Base-by-base conservation (phyloP, 352 stramenopile genomes). In the Globisporangium cederbergense region DNA sequence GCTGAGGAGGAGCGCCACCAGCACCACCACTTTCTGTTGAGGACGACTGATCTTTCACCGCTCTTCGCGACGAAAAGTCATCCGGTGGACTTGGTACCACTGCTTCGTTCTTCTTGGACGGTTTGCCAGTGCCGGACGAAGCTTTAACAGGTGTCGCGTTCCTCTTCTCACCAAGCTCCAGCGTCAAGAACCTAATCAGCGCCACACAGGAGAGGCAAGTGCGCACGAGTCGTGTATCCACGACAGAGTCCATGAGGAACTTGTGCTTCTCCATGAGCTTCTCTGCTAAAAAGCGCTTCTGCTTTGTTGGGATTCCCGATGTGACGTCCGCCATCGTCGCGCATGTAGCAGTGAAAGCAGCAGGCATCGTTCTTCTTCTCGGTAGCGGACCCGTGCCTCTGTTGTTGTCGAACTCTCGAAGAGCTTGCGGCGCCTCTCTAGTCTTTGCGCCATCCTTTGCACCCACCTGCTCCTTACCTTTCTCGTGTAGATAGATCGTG, bases 201-300 rank as follows among this genome's bases (percentile, higher is more conserved):
- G 79, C 71, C 2, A 89, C 73, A 7, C 82, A 83, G 10, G 79
- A 84, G 40, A 86, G 76, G 18, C 74, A 72, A 38, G 79, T 75
- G 13, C 79, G 70, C n/a, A 82, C 70, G 7, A 92, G 73, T 0
- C 83, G 76, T 18, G 84, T 67, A 51, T 92, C 81, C 4, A 88
- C 70, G 28, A 90, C 79, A 0, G 83, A 79, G 30, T 90, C 81
- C 63, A 88, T 82, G n/a, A 92, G 62, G 45, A 92, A 92, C 42
- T 75, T 64, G 63, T 86, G 67, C 64, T 92, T 92, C 46, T 73
- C 68, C 16, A 88, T 46, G 34, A 92, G 57, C 22, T 84, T 81
- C 16, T 71, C 66, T 4, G 76, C 81, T 46, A 87, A 55, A 11
- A 63, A 68, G 20, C 72, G 67, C 20, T 61, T 78, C 18, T 76